Conservation (phyloP, 208 protist genomes). For the Acanthamoeba sp. region DNA sequence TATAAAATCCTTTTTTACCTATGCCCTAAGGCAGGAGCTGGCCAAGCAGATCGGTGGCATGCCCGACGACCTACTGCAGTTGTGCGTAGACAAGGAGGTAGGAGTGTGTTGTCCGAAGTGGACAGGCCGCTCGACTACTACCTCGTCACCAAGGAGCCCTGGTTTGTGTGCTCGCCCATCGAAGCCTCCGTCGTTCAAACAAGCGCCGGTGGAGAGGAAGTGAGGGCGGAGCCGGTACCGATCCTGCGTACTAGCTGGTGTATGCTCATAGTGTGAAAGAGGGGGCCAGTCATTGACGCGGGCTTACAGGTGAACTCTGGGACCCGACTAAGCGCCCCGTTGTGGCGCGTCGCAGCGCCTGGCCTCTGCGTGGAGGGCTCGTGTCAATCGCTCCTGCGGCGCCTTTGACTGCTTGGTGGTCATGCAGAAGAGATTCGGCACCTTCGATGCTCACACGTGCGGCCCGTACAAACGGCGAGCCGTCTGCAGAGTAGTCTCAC, state of each 20-base stretch:
- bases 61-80: too few relatives aligned
- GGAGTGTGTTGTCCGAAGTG: not conserved
- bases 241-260: too few relatives aligned
- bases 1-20: too few relatives aligned
- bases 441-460: not conserved
- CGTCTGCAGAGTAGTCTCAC: not conserved
- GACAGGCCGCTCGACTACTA: not conserved
- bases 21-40: conserved; percentile 48
- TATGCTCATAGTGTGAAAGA: too few relatives aligned
- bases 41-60: not conserved
- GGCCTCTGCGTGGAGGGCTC: not conserved
- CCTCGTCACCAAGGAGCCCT: not conserved
- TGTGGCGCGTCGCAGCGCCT: not conserved
- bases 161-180: conserved; percentile 3
- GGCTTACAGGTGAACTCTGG: not conserved
- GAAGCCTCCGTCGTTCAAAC: not conserved
- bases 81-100: not conserved
- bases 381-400: not conserved
- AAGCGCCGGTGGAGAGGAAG: not conserved
- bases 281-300: too few relatives aligned
- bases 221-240: not conserved
- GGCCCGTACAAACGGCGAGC: not conserved
- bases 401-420: not conserved
- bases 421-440: not conserved
- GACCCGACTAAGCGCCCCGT: not conserved